Conservation (phyloP, 805 yeast genomes). For the Myxozyma udenii region DNA sequence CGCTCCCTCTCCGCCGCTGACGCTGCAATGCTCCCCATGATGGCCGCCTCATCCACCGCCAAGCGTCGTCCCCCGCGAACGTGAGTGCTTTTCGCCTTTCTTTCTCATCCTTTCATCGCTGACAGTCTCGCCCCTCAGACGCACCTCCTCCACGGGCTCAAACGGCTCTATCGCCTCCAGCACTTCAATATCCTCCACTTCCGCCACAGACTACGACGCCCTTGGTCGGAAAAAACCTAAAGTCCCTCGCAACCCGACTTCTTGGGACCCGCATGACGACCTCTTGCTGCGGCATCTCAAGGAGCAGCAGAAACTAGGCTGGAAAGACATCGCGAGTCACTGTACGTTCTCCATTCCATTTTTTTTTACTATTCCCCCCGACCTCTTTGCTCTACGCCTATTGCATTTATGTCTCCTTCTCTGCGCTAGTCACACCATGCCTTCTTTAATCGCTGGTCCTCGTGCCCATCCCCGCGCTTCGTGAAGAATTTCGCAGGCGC, state of each 20-base stretch:
- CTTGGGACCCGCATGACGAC: constrained; percentile 82
- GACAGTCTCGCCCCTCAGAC: constrained; percentile 1
- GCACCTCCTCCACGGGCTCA: constrained; percentile 28
- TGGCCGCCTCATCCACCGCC: constrained; percentile 13
- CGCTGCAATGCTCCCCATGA: not conserved
- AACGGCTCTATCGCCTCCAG: constrained; percentile 19
- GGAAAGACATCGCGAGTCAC: constrained; percentile 82
- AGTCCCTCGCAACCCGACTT: constrained; percentile 44
- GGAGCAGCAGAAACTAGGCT: constrained; percentile 78
- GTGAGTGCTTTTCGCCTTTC: constrained; percentile 7
- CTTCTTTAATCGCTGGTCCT: not conserved
- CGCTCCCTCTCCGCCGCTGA: not conserved
- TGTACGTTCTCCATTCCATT: constrained; percentile 34
- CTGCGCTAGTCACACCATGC: too few relatives aligned
- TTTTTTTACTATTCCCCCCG: not conserved
- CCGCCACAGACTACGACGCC: constrained; percentile 23
- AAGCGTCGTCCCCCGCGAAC: constrained; percentile 19
- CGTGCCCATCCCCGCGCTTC: not conserved
- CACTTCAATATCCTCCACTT: constrained; percentile 17
- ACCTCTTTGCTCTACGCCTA: too few relatives aligned
- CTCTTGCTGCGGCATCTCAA: constrained; percentile 67
- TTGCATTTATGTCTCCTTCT: too few relatives aligned
- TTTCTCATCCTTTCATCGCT: not conserved
- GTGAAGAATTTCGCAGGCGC: too few relatives aligned
- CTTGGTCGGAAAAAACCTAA: constrained; percentile 30